These are phyloP conservation scores for Canna indica DNA, from an alignment of 176 grass and related monocot genomes.

Conservation along the genomic window DNA sequence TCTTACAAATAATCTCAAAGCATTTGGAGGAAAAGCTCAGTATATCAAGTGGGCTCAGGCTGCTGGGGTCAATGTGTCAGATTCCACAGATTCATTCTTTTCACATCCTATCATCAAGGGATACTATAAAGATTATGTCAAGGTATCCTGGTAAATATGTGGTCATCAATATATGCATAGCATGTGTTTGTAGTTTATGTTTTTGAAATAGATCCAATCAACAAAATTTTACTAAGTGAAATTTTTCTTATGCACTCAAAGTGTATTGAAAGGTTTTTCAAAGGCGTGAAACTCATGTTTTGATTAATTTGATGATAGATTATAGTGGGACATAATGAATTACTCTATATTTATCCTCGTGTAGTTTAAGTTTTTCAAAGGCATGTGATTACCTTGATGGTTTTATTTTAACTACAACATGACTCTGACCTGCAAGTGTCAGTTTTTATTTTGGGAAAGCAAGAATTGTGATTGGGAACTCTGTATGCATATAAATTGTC, in stretches of 20 bases:
- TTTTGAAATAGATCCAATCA: no score
- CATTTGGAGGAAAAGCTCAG: conserved; percentile 84
- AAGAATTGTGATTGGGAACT: background rate
- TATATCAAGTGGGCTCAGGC: conserved; percentile 80
- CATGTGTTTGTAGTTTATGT: background rate
- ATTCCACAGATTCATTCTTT: conserved; percentile 68
- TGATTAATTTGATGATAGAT: no score
- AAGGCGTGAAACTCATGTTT: background rate
- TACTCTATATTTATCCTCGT: no score
- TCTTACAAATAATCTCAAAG: conserved; percentile 90
- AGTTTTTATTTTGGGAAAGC: background rate
- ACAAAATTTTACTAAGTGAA: background rate
- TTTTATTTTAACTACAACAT: background rate
- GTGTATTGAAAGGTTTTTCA: background rate
- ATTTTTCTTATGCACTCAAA: background rate
- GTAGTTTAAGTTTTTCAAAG: no score
- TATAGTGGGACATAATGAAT: no score
- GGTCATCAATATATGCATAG: background rate
- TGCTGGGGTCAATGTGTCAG: conserved; percentile 50
- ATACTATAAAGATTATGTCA: conserved; percentile 75
- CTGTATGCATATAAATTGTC: background rate
- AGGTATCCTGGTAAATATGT: conserved; percentile 30
- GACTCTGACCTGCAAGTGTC: background rate
- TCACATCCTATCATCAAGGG: conserved; percentile 54
- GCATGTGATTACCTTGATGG: background rate